A percentile compares a stretch with the other conserved stretches of the same genome.
phyloP scores from a whole-genome alignment of 2,329 filamentous ascomycete species.

The Xylariales sp. region DNA sequence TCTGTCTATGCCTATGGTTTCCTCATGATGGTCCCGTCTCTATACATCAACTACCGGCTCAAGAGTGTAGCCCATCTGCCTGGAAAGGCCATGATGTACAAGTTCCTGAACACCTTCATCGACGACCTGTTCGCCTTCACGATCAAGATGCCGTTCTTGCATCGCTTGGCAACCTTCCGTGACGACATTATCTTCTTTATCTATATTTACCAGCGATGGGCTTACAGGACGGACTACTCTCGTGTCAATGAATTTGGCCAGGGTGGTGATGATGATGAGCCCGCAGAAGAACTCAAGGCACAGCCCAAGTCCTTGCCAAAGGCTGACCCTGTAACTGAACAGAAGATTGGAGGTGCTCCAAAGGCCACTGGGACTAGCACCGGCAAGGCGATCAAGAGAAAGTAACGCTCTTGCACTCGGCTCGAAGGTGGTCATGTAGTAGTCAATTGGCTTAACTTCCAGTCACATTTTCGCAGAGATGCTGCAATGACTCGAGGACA shows the following conservation, averaged over 20 bases:
- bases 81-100: slow-evolving; percentile 93
- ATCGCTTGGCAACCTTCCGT: slow-evolving; percentile 84
- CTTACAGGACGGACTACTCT: slow-evolving; percentile 86
- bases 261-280: slow-evolving; percentile 92
- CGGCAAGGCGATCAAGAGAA: slow-evolving; percentile 44
- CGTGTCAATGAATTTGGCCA: slow-evolving; percentile 98
- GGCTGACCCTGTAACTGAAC: slow-evolving; percentile 15
- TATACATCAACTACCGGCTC: slow-evolving; percentile 99
- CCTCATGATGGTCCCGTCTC: slow-evolving; percentile 94
- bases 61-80: slow-evolving; percentile 97
- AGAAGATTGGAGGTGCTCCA: slow-evolving; percentile 30
- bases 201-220: slow-evolving; percentile 91
- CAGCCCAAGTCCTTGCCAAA: slow-evolving; percentile 32
- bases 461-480: too few species aligned
- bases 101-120: slow-evolving; percentile 98
- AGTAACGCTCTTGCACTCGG: slow-evolving; percentile 24
- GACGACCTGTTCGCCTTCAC: slow-evolving; percentile 98
- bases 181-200: slow-evolving; percentile 99
- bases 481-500: too few species aligned
- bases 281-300: slow-evolving; percentile 41
- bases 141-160: slow-evolving; percentile 96
- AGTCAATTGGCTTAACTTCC: too few species aligned
- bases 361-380: slow-evolving; percentile 48
- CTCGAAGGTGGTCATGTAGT: neutral
- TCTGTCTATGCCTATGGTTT: slow-evolving; percentile 98